These are phyloP conservation scores for Ilyonectria mors-panacis DNA, from an alignment of 2,329 filamentous ascomycete genomes.

Conservation along the genomic window DNA sequence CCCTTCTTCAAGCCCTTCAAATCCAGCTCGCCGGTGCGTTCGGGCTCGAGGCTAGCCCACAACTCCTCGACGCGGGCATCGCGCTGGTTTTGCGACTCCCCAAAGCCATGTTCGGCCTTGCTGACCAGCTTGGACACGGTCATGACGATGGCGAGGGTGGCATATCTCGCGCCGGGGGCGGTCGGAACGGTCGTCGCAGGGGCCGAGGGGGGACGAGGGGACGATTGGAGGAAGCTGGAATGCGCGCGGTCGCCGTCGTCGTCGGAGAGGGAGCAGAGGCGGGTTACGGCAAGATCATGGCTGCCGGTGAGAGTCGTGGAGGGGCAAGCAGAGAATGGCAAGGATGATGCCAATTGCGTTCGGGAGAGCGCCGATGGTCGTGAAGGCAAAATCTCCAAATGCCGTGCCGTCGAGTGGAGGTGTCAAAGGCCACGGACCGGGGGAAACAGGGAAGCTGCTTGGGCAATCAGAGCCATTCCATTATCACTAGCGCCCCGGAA, in stretches of 20 bases:
- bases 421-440: conserved; percentile 28
- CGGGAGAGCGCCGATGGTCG: conserved; percentile 19
- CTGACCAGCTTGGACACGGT: conserved; percentile 64
- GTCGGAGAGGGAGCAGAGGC: conserved; percentile 16
- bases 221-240: conserved; percentile 18
- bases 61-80: conserved; percentile 87
- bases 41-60: conserved; percentile 86
- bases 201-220: conserved; percentile 10
- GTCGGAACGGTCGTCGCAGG: conserved; percentile 32
- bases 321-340: conserved; percentile 25
- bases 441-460: conserved; percentile 36
- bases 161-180: conserved; percentile 52
- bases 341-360: conserved; percentile 31
- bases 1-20: conserved; percentile 88
- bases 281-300: conserved; percentile 44
- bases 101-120: conserved; percentile 75
- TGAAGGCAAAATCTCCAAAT: conserved; percentile 39
- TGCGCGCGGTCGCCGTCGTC: conserved; percentile 26
- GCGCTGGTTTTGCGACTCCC: conserved; percentile 82
- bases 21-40: conserved; percentile 84
- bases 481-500: conserved; percentile 49
- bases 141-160: conserved; percentile 52
- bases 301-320: conserved; percentile 20
- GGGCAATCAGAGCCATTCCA: conserved; percentile 47
- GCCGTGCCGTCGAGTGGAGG: conserved; percentile 34